Percentiles rank a stretch among this genome's conserved stretches.
Conservation (phyloP, 257 asterid species). For the Penstemon eatonii region DNA sequence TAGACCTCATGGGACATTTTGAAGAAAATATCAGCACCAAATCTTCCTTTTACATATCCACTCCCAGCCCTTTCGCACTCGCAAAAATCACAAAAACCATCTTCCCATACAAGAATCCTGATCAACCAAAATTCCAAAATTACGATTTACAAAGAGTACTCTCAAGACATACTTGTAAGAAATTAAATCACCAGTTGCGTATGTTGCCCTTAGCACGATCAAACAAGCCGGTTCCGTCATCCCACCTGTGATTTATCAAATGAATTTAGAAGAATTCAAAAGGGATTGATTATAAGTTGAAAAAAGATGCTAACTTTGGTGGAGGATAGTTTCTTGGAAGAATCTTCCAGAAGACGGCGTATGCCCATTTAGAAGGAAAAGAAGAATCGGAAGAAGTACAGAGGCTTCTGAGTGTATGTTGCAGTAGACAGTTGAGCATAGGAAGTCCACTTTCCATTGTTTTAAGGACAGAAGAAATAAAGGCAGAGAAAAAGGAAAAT, state of each 20-base stretch:
- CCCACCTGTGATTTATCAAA: slow-evolving; percentile 59
- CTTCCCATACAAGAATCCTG: slow-evolving; percentile 97
- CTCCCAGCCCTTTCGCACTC: slow-evolving; percentile 63
- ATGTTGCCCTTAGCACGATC: slow-evolving; percentile 75
- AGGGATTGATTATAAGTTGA: neutral
- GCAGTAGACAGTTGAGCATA: slow-evolving; percentile 73
- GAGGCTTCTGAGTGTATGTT: slow-evolving; percentile 73
- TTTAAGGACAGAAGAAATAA: slow-evolving; percentile 12
- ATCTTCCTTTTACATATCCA: slow-evolving; percentile 48
- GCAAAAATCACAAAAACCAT: slow-evolving; percentile 69
- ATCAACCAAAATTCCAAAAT: slow-evolving; percentile 20
- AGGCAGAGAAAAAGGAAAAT: slow-evolving; percentile 25
- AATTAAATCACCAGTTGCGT: slow-evolving; percentile 61
- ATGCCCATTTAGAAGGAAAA: slow-evolving; percentile 65
- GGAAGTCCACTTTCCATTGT: slow-evolving; percentile 76
- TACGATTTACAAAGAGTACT: neutral
- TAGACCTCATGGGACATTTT: slow-evolving; percentile 86
- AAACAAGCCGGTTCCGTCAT: slow-evolving; percentile 58
- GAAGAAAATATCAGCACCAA: slow-evolving; percentile 82
- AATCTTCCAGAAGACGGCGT: slow-evolving; percentile 84
- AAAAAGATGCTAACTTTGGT: slow-evolving; percentile 58
- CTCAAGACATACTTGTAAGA: neutral
- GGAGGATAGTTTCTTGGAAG: slow-evolving; percentile 87
- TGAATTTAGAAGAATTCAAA: too few relatives aligned
- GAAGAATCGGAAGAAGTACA: slow-evolving; percentile 56